Evolutionary conservation across 2,329 filamentous ascomycete genomes (phyloP).

Genomic region (Neospermospora avenae): DNA sequence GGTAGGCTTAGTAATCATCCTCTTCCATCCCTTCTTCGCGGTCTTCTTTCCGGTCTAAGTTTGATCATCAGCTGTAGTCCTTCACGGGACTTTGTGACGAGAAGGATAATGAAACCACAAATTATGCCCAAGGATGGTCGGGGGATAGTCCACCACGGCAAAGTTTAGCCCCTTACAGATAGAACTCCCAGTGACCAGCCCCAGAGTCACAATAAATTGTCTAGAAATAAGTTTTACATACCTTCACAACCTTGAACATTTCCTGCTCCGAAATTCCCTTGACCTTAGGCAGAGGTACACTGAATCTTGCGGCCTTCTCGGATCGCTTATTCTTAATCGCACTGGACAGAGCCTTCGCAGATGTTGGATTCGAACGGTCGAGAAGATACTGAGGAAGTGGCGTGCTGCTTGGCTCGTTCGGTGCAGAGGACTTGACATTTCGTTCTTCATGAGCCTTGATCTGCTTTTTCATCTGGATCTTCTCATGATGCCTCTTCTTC

Average conservation of each 20-base stretch:
- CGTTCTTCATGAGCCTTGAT: slow-evolving; percentile 95
- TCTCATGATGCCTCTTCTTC: slow-evolving; percentile 92
- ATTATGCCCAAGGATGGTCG: neutral
- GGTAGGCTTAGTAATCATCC: slow-evolving; percentile 69
- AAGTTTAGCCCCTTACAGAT: no score
- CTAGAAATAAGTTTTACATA: neutral
- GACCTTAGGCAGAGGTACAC: slow-evolving; percentile 90
- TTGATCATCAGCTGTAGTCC: neutral
- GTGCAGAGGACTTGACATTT: slow-evolving; percentile 69
- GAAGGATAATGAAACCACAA: neutral
- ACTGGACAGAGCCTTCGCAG: slow-evolving; percentile 68
- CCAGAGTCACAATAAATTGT: no score
- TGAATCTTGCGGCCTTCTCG: slow-evolving; percentile 92
- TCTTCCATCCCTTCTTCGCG: slow-evolving; percentile 66
- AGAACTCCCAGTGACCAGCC: no score
- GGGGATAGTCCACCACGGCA: neutral
- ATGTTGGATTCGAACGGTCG: slow-evolving; percentile 63
- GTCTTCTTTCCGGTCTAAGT: slow-evolving; percentile 90
- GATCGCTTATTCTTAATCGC: slow-evolving; percentile 90
- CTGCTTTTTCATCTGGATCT: slow-evolving; percentile 95
- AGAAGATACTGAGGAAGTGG: slow-evolving; percentile 91
- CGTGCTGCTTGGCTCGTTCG: slow-evolving; percentile 73
- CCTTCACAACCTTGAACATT: slow-evolving; percentile 84
- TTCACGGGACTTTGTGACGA: neutral
- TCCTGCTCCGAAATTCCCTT: slow-evolving; percentile 92